Evolutionary conservation across 805 yeast genomes (phyloP).

Genomic region (Candida pini): DNA sequence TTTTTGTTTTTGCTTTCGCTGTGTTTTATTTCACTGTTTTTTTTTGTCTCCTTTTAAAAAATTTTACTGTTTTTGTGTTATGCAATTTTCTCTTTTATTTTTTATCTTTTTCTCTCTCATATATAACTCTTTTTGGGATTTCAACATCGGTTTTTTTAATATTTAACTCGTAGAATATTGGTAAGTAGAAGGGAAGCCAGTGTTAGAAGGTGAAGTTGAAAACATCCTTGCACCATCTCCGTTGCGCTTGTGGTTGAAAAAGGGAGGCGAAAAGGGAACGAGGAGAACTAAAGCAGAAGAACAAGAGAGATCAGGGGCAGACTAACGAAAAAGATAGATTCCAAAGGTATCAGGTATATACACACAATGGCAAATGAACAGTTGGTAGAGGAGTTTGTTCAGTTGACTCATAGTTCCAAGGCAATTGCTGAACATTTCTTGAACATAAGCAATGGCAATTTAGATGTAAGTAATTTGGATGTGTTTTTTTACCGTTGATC

Average conservation of each 20-base stretch:
- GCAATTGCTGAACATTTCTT: conserved; percentile 34
- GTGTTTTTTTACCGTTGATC: background rate
- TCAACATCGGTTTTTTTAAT: conserved; percentile 38
- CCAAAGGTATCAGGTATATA: background rate
- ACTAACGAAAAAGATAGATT: background rate
- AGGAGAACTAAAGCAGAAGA: background rate
- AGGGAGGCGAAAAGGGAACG: too few species aligned
- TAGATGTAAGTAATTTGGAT: conserved; percentile 17
- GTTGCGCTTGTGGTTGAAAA: too few species aligned
- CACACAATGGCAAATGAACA: conserved; percentile 1
- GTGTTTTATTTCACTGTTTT: conserved; percentile 4
- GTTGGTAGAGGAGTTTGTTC: conserved; percentile 29
- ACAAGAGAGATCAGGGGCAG: background rate
- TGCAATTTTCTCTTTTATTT: conserved; percentile 10
- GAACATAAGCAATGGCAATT: conserved; percentile 23
- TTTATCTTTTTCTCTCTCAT: conserved; percentile 6
- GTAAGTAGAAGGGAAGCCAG: background rate
- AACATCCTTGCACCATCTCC: too few species aligned
- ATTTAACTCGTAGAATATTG: background rate
- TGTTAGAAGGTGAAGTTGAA: background rate
- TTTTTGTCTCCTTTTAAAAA: conserved; percentile 4
- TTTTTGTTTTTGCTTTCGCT: conserved; percentile 6
- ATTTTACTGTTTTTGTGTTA: background rate
- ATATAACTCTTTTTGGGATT: conserved; percentile 30
- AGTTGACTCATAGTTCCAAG: conserved; percentile 33